Evolutionary conservation across 106 monocot genomes (phyloP).

Genomic region (Dioscorea alata): DNA sequence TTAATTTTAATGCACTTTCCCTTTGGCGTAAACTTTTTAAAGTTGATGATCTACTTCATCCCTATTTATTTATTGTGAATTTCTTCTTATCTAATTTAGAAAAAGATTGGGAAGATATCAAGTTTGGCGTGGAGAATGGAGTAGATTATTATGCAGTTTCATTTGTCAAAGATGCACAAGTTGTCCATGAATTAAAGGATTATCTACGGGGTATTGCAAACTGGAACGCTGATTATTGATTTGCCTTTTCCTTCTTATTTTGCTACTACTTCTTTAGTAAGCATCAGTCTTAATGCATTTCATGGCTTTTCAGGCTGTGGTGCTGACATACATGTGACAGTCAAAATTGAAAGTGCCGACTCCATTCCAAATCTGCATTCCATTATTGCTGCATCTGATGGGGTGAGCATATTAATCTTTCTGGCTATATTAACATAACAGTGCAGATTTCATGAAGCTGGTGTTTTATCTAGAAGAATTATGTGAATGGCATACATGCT

Average conservation of each 20-base stretch:
- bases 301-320: slow-evolving; percentile 40
- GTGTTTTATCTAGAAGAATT: too few relatives aligned
- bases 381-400: slow-evolving; percentile 96
- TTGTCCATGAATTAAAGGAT: slow-evolving; percentile 94
- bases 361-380: slow-evolving; percentile 95
- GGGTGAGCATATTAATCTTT: slow-evolving; percentile 43
- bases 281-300: not conserved
- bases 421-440: not conserved
- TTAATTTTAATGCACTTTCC: not conserved
- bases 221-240: not conserved
- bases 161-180: slow-evolving; percentile 98
- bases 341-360: slow-evolving; percentile 99
- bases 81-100: slow-evolving; percentile 40
- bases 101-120: slow-evolving; percentile 99
- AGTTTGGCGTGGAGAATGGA: slow-evolving; percentile 96
- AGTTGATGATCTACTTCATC: not conserved
- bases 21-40: not conserved
- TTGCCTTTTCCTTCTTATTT: not conserved
- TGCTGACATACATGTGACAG: slow-evolving; percentile 96
- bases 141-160: slow-evolving; percentile 98
- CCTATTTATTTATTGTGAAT: not conserved
- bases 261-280: not conserved
- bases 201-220: slow-evolving; percentile 63
- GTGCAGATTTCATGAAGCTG: too few relatives aligned
- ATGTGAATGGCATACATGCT: too few relatives aligned